Percentiles rank a stretch among this genome's conserved stretches.
phyloP scores from a whole-genome alignment of 208 protist species.

The Leishmania amazonensis region DNA sequence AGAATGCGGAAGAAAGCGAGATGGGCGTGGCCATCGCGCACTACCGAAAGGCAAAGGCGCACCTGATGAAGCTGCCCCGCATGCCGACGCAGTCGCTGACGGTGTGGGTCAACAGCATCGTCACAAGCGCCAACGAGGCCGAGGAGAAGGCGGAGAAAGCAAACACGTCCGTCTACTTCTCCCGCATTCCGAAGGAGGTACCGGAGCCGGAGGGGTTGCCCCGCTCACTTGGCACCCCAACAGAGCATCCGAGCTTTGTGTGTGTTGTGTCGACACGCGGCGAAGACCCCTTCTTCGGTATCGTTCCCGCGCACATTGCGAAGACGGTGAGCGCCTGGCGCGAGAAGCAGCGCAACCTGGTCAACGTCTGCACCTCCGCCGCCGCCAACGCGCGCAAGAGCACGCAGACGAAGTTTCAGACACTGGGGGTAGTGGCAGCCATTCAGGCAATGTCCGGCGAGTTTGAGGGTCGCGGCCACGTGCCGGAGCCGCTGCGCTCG shows the following conservation, averaged over 20 bases:
- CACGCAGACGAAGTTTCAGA: slow-evolving; percentile 43
- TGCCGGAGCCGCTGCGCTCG: slow-evolving; percentile 67
- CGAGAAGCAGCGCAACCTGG: slow-evolving; percentile 58
- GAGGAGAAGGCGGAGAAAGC: slow-evolving; percentile 63
- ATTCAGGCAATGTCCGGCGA: slow-evolving; percentile 73
- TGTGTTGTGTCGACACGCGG: slow-evolving; percentile 60
- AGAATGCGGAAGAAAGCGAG: slow-evolving; percentile 42
- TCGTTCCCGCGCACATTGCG: slow-evolving; percentile 79
- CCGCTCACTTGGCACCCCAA: slow-evolving; percentile 63
- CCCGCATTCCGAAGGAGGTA: slow-evolving; percentile 74
- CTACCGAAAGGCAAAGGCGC: slow-evolving; percentile 63
- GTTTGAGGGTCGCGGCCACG: slow-evolving; percentile 37
- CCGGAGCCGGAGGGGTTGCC: slow-evolving; percentile 54
- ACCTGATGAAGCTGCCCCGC: slow-evolving; percentile 56
- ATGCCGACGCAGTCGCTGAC: slow-evolving; percentile 47
- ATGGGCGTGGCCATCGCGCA: slow-evolving; percentile 73
- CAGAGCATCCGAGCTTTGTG: slow-evolving; percentile 53
- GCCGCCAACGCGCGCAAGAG: slow-evolving; percentile 39
- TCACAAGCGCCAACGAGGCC: slow-evolving; percentile 57
- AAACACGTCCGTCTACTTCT: slow-evolving; percentile 83
- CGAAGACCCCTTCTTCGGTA: slow-evolving; percentile 88
- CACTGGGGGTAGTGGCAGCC: slow-evolving; percentile 55
- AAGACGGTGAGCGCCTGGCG: slow-evolving; percentile 51
- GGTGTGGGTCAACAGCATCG: slow-evolving; percentile 70
- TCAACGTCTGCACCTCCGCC: slow-evolving; percentile 43